phyloP scores from a whole-genome alignment of 2,329 filamentous ascomycete genomes.

The Huntiella omanensis region DNA sequence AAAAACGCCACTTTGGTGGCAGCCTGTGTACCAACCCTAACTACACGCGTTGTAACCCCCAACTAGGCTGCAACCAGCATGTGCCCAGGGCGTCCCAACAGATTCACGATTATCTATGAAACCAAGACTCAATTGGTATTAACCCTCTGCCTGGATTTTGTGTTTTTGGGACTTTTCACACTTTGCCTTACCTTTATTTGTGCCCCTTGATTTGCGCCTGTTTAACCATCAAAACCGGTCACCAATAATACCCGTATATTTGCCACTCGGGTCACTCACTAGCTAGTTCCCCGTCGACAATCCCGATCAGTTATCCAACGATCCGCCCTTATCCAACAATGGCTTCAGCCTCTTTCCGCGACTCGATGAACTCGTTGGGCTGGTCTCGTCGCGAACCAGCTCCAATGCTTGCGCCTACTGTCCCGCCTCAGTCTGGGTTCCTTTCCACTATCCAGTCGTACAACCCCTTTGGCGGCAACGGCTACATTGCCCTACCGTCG shows the following conservation, averaged over 20 bases:
- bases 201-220: too few species aligned
- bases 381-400: slow-evolving; percentile 78
- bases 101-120: too few species aligned
- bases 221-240: not conserved
- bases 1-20: too few species aligned
- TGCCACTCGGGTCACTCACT: not conserved
- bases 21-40: too few species aligned
- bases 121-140: too few species aligned
- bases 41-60: too few species aligned
- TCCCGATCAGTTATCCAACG: not conserved
- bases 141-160: too few species aligned
- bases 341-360: slow-evolving; percentile 77
- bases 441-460: slow-evolving; percentile 64
- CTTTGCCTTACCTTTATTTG: too few species aligned
- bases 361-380: slow-evolving; percentile 85
- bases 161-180: too few species aligned
- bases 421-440: slow-evolving; percentile 47
- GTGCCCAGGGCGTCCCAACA: too few species aligned
- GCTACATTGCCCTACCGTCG: slow-evolving; percentile 75
- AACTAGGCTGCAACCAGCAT: too few species aligned
- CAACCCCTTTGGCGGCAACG: slow-evolving; percentile 72
- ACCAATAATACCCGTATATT: not conserved
- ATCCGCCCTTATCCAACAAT: slow-evolving; percentile 26
- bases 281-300: not conserved
- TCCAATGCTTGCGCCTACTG: slow-evolving; percentile 49